Conservation (phyloP, 108 stramenopile species). For the Skeletonema tropicum region DNA sequence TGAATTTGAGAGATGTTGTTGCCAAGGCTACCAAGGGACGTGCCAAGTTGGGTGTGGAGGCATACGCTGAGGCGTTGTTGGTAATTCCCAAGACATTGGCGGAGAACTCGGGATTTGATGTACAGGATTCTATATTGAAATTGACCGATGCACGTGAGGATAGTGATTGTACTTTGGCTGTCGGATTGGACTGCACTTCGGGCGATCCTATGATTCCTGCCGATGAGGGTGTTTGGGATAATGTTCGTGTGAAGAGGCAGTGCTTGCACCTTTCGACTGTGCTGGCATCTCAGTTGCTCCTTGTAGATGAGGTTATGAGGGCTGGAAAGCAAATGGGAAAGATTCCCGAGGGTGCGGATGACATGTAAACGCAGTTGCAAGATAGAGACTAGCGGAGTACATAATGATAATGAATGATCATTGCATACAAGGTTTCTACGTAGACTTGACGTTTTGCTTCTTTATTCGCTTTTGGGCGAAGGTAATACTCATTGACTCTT, state of each 20-base stretch:
- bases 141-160: constrained; percentile 88
- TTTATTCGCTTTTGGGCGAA: too few relatives aligned
- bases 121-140: constrained; percentile 91
- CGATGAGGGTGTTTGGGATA: constrained; percentile 97
- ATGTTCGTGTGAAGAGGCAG: constrained; percentile 96
- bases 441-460: too few relatives aligned
- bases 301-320: constrained; percentile 99
- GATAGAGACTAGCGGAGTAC: neutral
- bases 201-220: constrained; percentile 95
- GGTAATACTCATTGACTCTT: too few relatives aligned
- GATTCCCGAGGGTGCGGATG: constrained; percentile 51
- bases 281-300: constrained; percentile 95
- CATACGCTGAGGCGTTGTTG: constrained; percentile 96
- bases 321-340: constrained; percentile 98
- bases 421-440: neutral
- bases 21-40: constrained; percentile 83
- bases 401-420: neutral
- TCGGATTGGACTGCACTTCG: constrained; percentile 92
- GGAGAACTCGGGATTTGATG: constrained; percentile 97
- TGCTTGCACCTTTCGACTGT: constrained; percentile 93
- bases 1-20: constrained; percentile 68
- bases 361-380: constrained; percentile 5
- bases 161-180: constrained; percentile 57
- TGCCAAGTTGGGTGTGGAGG: constrained; percentile 95
- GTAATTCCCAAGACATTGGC: constrained; percentile 97